Base-by-base conservation (phyloP, 306 rosid species). In the Begonia fuchsioides region DNA sequence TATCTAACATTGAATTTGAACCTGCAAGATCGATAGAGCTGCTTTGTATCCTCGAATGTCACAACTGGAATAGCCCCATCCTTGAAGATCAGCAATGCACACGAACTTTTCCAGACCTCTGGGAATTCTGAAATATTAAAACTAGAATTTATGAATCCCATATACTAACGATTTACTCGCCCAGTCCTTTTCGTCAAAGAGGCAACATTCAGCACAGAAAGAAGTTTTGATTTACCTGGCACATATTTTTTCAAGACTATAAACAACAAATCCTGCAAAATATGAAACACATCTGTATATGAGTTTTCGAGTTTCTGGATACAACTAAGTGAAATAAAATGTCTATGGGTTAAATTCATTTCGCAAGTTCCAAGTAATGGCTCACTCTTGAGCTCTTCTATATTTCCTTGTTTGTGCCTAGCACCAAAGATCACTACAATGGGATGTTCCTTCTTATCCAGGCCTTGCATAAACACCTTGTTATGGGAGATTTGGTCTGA, bases 71-170 rank as follows among this genome's bases (percentile, higher is more conserved):
- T 80, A 87, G 39, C 75, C 87, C 94, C 93, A 87, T 52, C 96
- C 96, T 70, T 68, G 54, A 41, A 87, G 70, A 73, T 87, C 96
- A 44, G 56, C 93, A 57, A 88, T 81, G 26, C 71, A 65, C 19
- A 75, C 52, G 74, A 88, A 88, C 72, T 88, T 88, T 57, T 88
- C 97, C 65, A 78, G 70, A 8, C 97, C 95, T 2, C 65, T 51
- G 39, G 97, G 93, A 75, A 76, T 76, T 65, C 81, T 75, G 68
- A 62, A 60, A 61, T 14, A 54, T 16, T 12, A 40, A 40, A 44
- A 56, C 4, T 19, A 19, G 26, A 2, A 19, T 19, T 19, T 19
- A 19, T 19, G 26, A 19, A 19, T 19, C 26, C 26, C 26, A 2
- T 19, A 2, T 19, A 19, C 26, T 19, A 19, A 19, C 26, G 2